Base-by-base conservation (phyloP, 805 yeast species). In the Candida suzukii region DNA sequence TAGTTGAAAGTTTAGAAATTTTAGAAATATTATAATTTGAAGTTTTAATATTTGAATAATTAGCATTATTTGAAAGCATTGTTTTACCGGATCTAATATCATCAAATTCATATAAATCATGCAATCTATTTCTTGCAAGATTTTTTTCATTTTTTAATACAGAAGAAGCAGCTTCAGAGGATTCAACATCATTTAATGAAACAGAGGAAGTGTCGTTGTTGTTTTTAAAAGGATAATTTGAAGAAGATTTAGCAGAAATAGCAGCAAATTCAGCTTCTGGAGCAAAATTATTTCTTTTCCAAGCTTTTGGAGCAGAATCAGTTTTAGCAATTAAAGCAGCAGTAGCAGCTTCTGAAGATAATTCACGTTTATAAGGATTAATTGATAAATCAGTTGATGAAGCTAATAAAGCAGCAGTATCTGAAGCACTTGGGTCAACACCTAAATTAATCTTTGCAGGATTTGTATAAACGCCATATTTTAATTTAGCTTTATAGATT, bases 381-480 rank as follows among this genome's bases (percentile, higher is more conserved):
- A 82, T 75, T 2, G 78, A 70, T 35, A 80, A 67, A 57, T 79
- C 84, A 2, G 83, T 63, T 12, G 79, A 74, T 7, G 85, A 75
- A 2, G 93, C 95, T 46, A 83, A 66, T 41, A 82, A 64, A 1
- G 93, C 93, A 38, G 95, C 91, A 6, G 83, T 76, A 55, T 80
- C 88, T 14, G 86, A 74, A 24, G 88, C 86, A 33, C 75, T 70
- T 44, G 80, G 71, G 46, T 75, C 71, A 25, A 82, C 83, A n/a
- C 91, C 90, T 6, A 78, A 62, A 11, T 70, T 62, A 3, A 68
- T 68, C 39, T 61, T 66, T 17, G 71, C 76, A 37, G 75, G 83
- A 48, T 71, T 65, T 36, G 68, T 64, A 62, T 67, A 82, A 29
- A 76, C 68, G 24, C 90, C 90, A 51, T 80, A 81, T 52, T 76